Evolutionary conservation across 352 stramenopile species (phyloP), one percentile per base, ranked within the genome.

Genomic region (Phytophthora pistaciae): DNA sequence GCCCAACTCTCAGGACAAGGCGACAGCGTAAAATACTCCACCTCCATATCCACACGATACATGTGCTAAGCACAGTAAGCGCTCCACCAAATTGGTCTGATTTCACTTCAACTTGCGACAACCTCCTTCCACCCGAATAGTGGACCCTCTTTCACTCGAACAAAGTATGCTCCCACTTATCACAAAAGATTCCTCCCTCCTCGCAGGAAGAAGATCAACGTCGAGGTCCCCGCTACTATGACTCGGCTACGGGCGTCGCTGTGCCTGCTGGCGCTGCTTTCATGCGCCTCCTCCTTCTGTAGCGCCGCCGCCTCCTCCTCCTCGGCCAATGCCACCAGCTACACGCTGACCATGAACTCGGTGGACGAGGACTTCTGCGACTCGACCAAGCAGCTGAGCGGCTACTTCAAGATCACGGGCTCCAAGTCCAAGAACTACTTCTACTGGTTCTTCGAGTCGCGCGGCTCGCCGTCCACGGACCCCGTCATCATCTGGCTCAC

Each of bases 401-500:
- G 90, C 36, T 96, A 95, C 82, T 95, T 96, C 67, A 89, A 93
- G 63, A 91, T 96, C 71, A 67, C 80, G 20, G 83, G 85, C 25
- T 91, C 82, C 68, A 87, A 91, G 76, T 88, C 78, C 49, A 99
- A 98, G 80, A 92, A 98, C 75, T 97, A 98, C 70, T 99, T 99
- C 68, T 98, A 97, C 81, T 99, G 96, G 94, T 97, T 99, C 79
- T 99, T 99, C 70, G 96, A 99, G 79, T 96, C 90, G 27, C 87
- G 91, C 44, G 80, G 84, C 7, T 66, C 80, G 53, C 92, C 95
- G 0, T 68, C 75, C n/a, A 96, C 66, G 11, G 96, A 98, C 70
- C 98, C 98, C 0, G 74, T 99, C 38, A 84, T 99, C 50, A 88
- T 99, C 18, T 99, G 98, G 98, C 88, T 99, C 60, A 99, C 93